Conservation (phyloP, 306 rosid species). For the Cicer cuneatum region DNA sequence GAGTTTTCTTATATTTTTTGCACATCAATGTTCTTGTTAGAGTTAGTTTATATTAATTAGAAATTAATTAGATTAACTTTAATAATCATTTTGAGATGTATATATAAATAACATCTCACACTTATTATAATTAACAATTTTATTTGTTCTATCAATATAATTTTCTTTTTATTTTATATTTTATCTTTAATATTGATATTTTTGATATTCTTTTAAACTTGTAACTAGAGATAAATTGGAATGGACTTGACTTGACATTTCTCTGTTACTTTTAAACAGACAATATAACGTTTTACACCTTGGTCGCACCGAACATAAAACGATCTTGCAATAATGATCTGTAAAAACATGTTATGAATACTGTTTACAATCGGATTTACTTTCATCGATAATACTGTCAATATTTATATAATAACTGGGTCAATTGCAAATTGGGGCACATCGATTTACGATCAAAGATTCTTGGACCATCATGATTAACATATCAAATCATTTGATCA, state of each 20-base stretch:
- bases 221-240: too few relatives aligned
- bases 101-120: too few relatives aligned
- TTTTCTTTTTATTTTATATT: too few relatives aligned
- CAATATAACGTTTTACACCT: slow-evolving; percentile 36
- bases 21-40: too few relatives aligned
- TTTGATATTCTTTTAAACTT: too few relatives aligned
- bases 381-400: slow-evolving; percentile 33
- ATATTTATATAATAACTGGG: slow-evolving; percentile 53
- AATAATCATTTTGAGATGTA: too few relatives aligned
- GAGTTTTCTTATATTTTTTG: too few relatives aligned
- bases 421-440: slow-evolving; percentile 59
- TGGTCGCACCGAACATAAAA: slow-evolving; percentile 40
- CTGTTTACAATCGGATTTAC: slow-evolving; percentile 28
- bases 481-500: slow-evolving; percentile 48
- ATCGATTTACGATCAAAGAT: slow-evolving; percentile 50
- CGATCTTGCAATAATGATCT: slow-evolving; percentile 31
- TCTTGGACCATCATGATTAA: slow-evolving; percentile 56
- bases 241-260: slow-evolving; percentile 8
- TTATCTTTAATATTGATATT: too few relatives aligned
- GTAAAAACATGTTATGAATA: slow-evolving; percentile 30
- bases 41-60: too few relatives aligned
- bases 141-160: too few relatives aligned
- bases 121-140: too few relatives aligned
- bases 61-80: too few relatives aligned
- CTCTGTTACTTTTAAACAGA: slow-evolving; percentile 20